Evolutionary conservation across 78 protist genomes (phyloP).

Genomic region (Monocercomonoides exilis): DNA sequence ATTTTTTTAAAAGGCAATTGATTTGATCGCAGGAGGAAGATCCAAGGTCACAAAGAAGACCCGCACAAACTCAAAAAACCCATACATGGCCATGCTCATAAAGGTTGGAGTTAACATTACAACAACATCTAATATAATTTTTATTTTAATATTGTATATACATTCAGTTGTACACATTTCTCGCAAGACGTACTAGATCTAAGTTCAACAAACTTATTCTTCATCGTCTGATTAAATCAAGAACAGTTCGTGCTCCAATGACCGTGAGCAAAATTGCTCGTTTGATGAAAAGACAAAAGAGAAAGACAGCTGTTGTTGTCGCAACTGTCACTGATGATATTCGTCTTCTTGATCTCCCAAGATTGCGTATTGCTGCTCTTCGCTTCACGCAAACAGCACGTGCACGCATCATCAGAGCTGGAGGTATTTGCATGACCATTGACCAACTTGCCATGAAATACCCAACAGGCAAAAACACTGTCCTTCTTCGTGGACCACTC

Average conservation of each 20-base stretch:
- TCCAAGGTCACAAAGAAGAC: slow-evolving; percentile 35
- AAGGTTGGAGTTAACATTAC: slow-evolving; percentile 37
- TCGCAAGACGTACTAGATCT: slow-evolving; percentile 91
- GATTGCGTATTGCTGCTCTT: slow-evolving; percentile 80
- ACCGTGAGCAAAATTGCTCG: slow-evolving; percentile 68
- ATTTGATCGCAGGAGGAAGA: slow-evolving; percentile 43
- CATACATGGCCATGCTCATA: slow-evolving; percentile 50
- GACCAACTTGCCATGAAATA: slow-evolving; percentile 93
- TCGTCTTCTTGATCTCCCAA: slow-evolving; percentile 82
- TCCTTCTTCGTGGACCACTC: slow-evolving; percentile 88
- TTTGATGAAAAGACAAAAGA: neutral
- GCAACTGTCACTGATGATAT: slow-evolving; percentile 95
- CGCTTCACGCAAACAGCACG: slow-evolving; percentile 89
- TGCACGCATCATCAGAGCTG: slow-evolving; percentile 86
- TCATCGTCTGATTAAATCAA: slow-evolving; percentile 72
- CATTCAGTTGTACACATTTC: slow-evolving; percentile 84
- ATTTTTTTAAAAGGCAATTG: too few relatives aligned
- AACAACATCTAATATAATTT: neutral
- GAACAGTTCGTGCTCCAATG: slow-evolving; percentile 78
- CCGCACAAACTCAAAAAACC: slow-evolving; percentile 48
- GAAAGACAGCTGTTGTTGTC: slow-evolving; percentile 79
- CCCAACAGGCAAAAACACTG: slow-evolving; percentile 86
- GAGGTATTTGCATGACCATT: slow-evolving; percentile 90
- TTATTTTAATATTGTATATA: neutral
- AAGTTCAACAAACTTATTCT: slow-evolving; percentile 85